Base-by-base conservation (phyloP, 768 basidiomycete genomes). In the Gloeophyllum trabeum region DNA sequence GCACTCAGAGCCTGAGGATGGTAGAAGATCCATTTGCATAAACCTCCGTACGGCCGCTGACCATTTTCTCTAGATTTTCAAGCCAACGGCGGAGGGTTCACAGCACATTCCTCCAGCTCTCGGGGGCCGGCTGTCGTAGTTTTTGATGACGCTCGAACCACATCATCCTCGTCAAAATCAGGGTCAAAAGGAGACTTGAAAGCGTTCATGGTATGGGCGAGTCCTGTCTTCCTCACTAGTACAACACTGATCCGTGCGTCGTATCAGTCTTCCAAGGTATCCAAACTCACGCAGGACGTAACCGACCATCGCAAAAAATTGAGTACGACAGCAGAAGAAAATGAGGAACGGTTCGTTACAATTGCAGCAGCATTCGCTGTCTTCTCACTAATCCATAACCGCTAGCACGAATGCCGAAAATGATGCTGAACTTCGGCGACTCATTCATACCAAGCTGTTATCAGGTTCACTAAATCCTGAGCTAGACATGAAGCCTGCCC, bases 341-440 rank as follows among this genome's bases (percentile, higher is more conserved):
- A 56, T 42, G 51, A 57, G 10, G 45, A 58, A 14, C 62, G 59
- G 10, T 14, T 4, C 4, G 24, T 16, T 23, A 40, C 3, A 18
- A 22, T 24, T 19, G 16, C 40, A 37, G 43, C 23, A 12, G 28
- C 34, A 25, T 44, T 23, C 10, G 23, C 32, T 21, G 13, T 22
- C 32, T 19, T 6, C 21, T 48, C 32, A 42, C 36, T 20, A 30
- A 43, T 35, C n/a, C 18, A 4, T 20, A 24, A 35, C 7, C 52
- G n/a, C n/a, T n/a, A 91, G 89, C 39, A 74, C 81, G 16, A 84
- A 86, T 55, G 61, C 66, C 6, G 77, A 83, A 48, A 90, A 91
- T 41, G 88, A 91, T 54, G 79, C 77, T 1, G 58, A 82, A 20
- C 70, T 91, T 12, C 85, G 89, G 56, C 79, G 75, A 40, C 65